phyloP scores from a whole-genome alignment of 2,329 filamentous ascomycete genomes.

The Talaromyces sp. region DNA sequence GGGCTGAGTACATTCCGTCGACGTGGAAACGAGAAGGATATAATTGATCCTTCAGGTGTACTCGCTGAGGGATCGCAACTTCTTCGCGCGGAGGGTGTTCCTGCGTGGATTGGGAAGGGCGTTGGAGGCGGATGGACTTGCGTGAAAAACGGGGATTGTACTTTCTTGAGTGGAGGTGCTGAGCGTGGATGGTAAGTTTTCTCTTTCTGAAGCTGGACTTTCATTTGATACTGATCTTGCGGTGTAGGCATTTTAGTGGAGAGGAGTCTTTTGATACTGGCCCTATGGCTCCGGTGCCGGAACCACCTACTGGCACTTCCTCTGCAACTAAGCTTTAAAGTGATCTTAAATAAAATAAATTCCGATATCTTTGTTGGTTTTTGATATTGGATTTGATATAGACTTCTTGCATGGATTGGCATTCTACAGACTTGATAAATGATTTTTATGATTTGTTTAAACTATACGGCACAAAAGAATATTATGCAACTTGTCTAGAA shows the following conservation, averaged over 20 bases:
- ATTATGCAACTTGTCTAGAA: too few relatives aligned
- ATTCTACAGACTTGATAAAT: too few relatives aligned
- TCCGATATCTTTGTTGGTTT: not conserved
- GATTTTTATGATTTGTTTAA: too few relatives aligned
- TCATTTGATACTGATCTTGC: slow-evolving; percentile 5
- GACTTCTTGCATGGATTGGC: not conserved
- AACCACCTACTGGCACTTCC: slow-evolving; percentile 8
- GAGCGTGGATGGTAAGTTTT: slow-evolving; percentile 80
- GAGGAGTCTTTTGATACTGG: slow-evolving; percentile 50
- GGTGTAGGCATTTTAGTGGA: slow-evolving; percentile 48
- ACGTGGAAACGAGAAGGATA: slow-evolving; percentile 30
- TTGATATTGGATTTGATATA: not conserved
- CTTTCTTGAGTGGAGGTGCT: slow-evolving; percentile 75
- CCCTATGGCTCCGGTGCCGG: slow-evolving; percentile 31
- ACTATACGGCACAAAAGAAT: too few relatives aligned
- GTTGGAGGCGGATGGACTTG: slow-evolving; percentile 80
- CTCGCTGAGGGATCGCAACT: slow-evolving; percentile 36
- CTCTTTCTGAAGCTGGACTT: slow-evolving; percentile 22
- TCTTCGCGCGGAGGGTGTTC: slow-evolving; percentile 27
- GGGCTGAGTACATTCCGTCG: slow-evolving; percentile 71
- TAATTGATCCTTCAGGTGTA: not conserved
- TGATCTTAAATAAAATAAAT: too few relatives aligned
- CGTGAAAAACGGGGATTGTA: slow-evolving; percentile 79
- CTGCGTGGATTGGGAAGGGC: slow-evolving; percentile 61
- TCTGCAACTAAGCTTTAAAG: slow-evolving; percentile 27